Evolutionary conservation across 73 alveolate species (phyloP).

Genomic region (Paramecium caudatum): DNA sequence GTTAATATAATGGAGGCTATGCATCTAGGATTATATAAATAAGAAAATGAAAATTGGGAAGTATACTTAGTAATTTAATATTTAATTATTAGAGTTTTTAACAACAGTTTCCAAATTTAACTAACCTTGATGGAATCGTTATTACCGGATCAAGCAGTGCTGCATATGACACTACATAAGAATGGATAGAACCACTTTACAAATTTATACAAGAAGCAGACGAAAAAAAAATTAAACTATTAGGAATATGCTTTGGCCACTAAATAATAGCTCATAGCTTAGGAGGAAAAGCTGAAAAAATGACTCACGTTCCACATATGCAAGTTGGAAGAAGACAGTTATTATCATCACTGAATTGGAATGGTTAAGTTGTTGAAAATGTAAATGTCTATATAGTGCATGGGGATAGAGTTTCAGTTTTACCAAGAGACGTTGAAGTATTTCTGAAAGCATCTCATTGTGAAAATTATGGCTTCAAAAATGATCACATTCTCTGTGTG

Average conservation of each 20-base stretch:
- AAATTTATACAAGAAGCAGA: background rate
- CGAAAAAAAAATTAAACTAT: background rate
- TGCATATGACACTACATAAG: slow-evolving; percentile 18
- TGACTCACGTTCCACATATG: background rate
- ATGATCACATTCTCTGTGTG: slow-evolving; percentile 46
- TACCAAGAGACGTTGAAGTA: background rate
- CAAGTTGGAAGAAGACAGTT: slow-evolving; percentile 1
- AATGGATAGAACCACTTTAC: slow-evolving; percentile 54
- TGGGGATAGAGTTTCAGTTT: slow-evolving; percentile 23
- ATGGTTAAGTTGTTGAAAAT: background rate
- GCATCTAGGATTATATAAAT: slow-evolving; percentile 60
- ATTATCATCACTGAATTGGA: background rate
- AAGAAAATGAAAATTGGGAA: slow-evolving; percentile 61
- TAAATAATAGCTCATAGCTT: slow-evolving; percentile 50
- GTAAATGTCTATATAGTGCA: slow-evolving; percentile 37
- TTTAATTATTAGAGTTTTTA: background rate
- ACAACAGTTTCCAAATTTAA: slow-evolving; percentile 21
- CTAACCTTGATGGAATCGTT: slow-evolving; percentile 1
- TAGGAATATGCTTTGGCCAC: slow-evolving; percentile 67
- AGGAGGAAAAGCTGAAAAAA: slow-evolving; percentile 62
- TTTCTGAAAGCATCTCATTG: slow-evolving; percentile 31
- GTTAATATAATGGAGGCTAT: slow-evolving; percentile 26
- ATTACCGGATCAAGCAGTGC: slow-evolving; percentile 66
- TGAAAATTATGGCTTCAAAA: slow-evolving; percentile 40
- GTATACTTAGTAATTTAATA: background rate